phyloP scores from a whole-genome alignment of 2,329 filamentous ascomycete genomes.

The Tolypocladium amazonense region DNA sequence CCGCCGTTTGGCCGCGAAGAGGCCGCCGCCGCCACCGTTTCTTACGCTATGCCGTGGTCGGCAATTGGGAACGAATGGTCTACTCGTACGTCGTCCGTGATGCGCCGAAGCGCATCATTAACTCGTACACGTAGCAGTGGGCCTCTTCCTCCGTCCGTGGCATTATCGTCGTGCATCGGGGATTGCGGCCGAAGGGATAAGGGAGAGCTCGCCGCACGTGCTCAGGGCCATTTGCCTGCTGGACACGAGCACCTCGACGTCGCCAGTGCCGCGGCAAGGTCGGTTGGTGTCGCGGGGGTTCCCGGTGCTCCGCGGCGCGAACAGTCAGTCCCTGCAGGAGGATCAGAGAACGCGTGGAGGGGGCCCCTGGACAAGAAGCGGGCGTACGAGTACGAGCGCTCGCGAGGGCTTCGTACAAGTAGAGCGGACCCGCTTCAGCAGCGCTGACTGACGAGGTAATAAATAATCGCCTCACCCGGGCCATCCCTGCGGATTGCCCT shows the following conservation, averaged over 20 bases:
- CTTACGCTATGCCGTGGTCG: not conserved
- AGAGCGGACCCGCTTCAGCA: not conserved
- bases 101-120: not conserved
- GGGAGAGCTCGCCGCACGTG: not conserved
- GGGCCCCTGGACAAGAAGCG: not conserved
- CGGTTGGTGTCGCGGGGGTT: not conserved
- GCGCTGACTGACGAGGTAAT: not conserved
- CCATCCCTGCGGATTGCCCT: too few species aligned
- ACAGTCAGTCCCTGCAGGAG: not conserved
- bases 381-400: not conserved
- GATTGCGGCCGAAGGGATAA: not conserved
- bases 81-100: not conserved
- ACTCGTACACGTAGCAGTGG: not conserved
- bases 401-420: not conserved
- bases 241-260: too few species aligned
- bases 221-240: too few species aligned
- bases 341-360: too few species aligned
- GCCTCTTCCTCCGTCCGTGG: not conserved
- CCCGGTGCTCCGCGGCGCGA: not conserved
- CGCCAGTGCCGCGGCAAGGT: not conserved
- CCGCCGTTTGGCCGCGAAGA: not conserved
- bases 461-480: not conserved
- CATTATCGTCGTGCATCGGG: not conserved
- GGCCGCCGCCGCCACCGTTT: not conserved
- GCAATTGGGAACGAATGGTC: not conserved